phyloP scores from a whole-genome alignment of 768 basidiomycete species.

The Boletus barrowsii region DNA sequence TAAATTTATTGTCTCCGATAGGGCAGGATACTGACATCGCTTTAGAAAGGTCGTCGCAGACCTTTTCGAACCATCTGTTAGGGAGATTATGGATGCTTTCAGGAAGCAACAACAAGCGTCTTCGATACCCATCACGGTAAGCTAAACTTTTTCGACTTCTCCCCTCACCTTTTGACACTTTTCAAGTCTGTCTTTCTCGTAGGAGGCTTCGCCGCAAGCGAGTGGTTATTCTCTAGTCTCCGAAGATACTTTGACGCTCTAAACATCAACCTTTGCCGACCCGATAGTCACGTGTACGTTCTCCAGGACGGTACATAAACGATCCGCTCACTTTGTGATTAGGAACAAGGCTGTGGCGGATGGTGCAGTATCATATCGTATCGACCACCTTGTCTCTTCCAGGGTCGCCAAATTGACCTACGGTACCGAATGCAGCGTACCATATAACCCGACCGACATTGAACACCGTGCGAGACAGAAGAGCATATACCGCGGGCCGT shows the following conservation, averaged over 20 bases:
- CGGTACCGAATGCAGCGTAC: conserved; percentile 39
- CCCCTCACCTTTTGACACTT: not conserved
- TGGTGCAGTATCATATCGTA: conserved; percentile 40
- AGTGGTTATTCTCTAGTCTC: conserved; percentile 45
- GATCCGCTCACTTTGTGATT: conserved; percentile 11
- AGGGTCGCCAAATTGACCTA: conserved; percentile 49
- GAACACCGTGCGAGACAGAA: conserved; percentile 41
- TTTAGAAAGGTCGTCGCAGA: conserved; percentile 37
- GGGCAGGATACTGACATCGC: not conserved
- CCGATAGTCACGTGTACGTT: conserved; percentile 55
- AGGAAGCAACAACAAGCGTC: conserved; percentile 31
- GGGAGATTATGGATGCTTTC: conserved; percentile 37
- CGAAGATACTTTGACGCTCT: conserved; percentile 36
- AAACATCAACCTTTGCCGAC: conserved; percentile 44
- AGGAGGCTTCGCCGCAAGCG: conserved; percentile 51
- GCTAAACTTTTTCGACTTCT: not conserved
- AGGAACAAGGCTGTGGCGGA: conserved; percentile 54
- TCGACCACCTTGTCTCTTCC: conserved; percentile 48
- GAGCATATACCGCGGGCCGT: conserved; percentile 33
- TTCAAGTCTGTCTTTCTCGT: conserved; percentile 45
- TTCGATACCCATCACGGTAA: conserved; percentile 32
- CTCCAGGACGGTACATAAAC: not conserved
- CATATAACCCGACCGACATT: conserved; percentile 32
- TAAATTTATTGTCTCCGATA: conserved; percentile 7
- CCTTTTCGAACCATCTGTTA: conserved; percentile 44